Conservation (phyloP, 805 yeast genomes). For the Saccharomycopsis sp. region DNA sequence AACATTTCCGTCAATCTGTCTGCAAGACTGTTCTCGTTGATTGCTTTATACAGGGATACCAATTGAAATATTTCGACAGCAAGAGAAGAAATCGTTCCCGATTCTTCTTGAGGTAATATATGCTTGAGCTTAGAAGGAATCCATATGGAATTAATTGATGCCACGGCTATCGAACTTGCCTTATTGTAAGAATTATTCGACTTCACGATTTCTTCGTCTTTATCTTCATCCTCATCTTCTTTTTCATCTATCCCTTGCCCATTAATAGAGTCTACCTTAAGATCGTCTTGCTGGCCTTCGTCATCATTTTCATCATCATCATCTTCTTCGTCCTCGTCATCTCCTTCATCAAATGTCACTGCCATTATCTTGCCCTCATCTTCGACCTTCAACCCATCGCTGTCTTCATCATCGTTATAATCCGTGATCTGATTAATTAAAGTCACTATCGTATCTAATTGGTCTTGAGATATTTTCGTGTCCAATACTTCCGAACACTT, state of each 20-base stretch:
- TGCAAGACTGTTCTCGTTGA: conserved; percentile 42
- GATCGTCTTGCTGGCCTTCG: conserved; percentile 29
- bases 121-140: conserved; percentile 44
- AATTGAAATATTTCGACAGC: conserved; percentile 31
- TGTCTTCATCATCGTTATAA: conserved; percentile 28
- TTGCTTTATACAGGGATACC: conserved; percentile 32
- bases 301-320: conserved; percentile 27
- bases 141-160: conserved; percentile 44
- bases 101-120: conserved; percentile 15
- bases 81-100: neutral
- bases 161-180: conserved; percentile 28
- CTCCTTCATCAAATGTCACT: conserved; percentile 36
- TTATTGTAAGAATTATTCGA: conserved; percentile 13
- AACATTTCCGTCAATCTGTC: conserved; percentile 46
- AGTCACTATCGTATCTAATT: conserved; percentile 30
- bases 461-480: neutral
- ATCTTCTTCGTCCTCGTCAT: conserved; percentile 32
- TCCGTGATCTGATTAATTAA: conserved; percentile 47
- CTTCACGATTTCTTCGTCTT: conserved; percentile 21
- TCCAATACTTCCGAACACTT: conserved; percentile 24
- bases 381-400: conserved; percentile 29
- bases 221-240: conserved; percentile 26
- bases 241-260: conserved; percentile 25
- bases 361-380: conserved; percentile 26
- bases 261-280: conserved; percentile 23